These are phyloP conservation scores for Fulvia fulva DNA, from an alignment of 2,329 filamentous ascomycete genomes.

Conservation along the genomic window DNA sequence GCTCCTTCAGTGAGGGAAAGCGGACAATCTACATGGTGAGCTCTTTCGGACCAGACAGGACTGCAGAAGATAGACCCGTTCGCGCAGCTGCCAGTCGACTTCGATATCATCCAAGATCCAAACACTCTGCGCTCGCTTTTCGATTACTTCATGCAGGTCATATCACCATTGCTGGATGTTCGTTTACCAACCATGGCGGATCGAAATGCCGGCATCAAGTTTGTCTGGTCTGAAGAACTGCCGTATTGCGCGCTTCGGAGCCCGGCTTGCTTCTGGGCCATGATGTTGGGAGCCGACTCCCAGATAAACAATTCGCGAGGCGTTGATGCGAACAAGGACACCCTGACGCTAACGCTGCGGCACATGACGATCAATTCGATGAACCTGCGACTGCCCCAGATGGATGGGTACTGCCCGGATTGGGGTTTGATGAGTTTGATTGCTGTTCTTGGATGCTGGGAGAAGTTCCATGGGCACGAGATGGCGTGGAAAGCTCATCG, in stretches of 20 bases:
- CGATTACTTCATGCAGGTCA: conserved; percentile 10
- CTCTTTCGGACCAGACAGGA: not conserved
- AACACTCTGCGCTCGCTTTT: conserved; percentile 13
- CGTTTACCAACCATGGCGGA: conserved; percentile 13
- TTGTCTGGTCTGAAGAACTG: conserved; percentile 15
- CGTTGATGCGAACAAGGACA: not conserved
- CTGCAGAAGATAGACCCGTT: conserved; percentile 14
- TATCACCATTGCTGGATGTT: conserved; percentile 14
- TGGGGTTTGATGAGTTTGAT: conserved; percentile 15
- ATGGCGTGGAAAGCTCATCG: conserved; percentile 15
- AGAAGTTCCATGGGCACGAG: conserved; percentile 13
- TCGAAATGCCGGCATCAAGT: conserved; percentile 5
- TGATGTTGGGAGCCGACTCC: conserved; percentile 14
- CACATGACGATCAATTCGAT: conserved; percentile 16
- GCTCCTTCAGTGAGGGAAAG: not conserved
- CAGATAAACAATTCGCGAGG: not conserved
- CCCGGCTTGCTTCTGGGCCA: conserved; percentile 16
- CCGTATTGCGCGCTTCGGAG: conserved; percentile 12
- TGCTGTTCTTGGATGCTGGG: conserved; percentile 16
- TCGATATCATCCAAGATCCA: conserved; percentile 12
- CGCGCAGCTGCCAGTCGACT: conserved; percentile 10
- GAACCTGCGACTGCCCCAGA: conserved; percentile 5
- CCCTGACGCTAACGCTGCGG: conserved; percentile 13
- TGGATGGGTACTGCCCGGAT: conserved; percentile 7
- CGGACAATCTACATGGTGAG: not conserved